Evolutionary conservation across 306 rosid species (phyloP).

Genomic region (Abrus pulchellus): DNA sequence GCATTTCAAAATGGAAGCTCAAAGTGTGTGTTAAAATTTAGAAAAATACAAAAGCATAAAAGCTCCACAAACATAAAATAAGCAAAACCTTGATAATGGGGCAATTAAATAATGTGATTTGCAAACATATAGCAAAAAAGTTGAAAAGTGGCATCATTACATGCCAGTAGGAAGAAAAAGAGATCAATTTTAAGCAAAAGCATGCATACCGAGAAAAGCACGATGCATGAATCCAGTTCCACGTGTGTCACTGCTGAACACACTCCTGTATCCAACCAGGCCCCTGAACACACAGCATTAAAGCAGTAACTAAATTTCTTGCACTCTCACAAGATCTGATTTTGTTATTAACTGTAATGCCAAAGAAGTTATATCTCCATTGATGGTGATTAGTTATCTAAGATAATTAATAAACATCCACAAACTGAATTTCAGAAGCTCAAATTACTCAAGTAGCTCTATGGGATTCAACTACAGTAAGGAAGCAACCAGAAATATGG

Average conservation of each 20-base stretch:
- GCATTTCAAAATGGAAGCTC: conserved; percentile 26
- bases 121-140: conserved; percentile 30
- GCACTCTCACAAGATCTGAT: conserved; percentile 39
- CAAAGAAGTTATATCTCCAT: conserved; percentile 12
- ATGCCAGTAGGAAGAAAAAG: conserved; percentile 23
- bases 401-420: not conserved
- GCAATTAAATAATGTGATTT: conserved; percentile 34
- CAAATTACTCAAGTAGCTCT: conserved; percentile 33
- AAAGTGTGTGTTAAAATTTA: not conserved
- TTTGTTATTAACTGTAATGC: conserved; percentile 17
- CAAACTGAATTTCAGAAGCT: conserved; percentile 4
- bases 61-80: conserved; percentile 14
- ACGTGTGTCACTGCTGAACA: conserved; percentile 97
- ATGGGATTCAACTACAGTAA: conserved; percentile 25
- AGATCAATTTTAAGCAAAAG: conserved; percentile 20
- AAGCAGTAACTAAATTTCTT: conserved; percentile 37
- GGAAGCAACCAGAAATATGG: conserved; percentile 16
- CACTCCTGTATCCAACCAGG: conserved; percentile 96
- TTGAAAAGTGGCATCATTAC: conserved; percentile 28
- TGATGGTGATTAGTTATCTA: conserved; percentile 19
- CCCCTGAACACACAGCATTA: conserved; percentile 75
- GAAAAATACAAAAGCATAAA: conserved; percentile 17
- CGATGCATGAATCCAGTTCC: conserved; percentile 99
- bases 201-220: conserved; percentile 82
- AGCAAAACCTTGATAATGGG: conserved; percentile 19